Evolutionary conservation across 768 basidiomycete species (phyloP).

Genomic region (Arthromyces matolae): DNA sequence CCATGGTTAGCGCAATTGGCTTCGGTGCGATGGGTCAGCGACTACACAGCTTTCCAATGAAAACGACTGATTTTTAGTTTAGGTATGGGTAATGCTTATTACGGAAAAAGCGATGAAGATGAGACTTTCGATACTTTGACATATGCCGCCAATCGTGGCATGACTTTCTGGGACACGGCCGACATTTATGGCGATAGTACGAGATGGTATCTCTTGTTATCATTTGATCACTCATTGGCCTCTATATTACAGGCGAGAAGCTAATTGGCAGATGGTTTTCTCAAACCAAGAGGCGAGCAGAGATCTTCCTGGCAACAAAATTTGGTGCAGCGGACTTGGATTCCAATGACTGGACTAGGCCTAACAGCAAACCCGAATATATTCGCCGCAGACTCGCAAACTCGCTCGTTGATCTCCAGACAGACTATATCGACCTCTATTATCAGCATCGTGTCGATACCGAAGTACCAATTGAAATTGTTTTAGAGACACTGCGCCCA

Average conservation of each 20-base stretch:
- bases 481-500: slow-evolving; percentile 6
- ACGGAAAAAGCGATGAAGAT: slow-evolving; percentile 15
- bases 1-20: slow-evolving; percentile 23
- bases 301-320: slow-evolving; percentile 65
- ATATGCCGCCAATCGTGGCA: slow-evolving; percentile 20
- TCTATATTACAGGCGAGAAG: slow-evolving; percentile 8
- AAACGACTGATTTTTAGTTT: not conserved
- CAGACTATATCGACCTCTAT: slow-evolving; percentile 42
- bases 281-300: slow-evolving; percentile 43
- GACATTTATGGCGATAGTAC: slow-evolving; percentile 44
- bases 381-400: slow-evolving; percentile 32
- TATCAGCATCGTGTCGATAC: slow-evolving; percentile 44
- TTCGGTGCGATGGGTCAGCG: slow-evolving; percentile 23
- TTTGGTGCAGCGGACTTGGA: slow-evolving; percentile 11
- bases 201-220: no score
- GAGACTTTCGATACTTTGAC: slow-evolving; percentile 16
- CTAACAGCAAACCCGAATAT: slow-evolving; percentile 22
- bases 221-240: not conserved
- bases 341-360: slow-evolving; percentile 29
- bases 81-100: not conserved
- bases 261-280: slow-evolving; percentile 35
- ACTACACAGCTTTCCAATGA: not conserved
- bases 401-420: slow-evolving; percentile 40
- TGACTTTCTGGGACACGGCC: slow-evolving; percentile 47
- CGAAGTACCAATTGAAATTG: slow-evolving; percentile 44